phyloP scores from a whole-genome alignment of 2,329 filamentous ascomycete genomes.

The Alternaria longipes region DNA sequence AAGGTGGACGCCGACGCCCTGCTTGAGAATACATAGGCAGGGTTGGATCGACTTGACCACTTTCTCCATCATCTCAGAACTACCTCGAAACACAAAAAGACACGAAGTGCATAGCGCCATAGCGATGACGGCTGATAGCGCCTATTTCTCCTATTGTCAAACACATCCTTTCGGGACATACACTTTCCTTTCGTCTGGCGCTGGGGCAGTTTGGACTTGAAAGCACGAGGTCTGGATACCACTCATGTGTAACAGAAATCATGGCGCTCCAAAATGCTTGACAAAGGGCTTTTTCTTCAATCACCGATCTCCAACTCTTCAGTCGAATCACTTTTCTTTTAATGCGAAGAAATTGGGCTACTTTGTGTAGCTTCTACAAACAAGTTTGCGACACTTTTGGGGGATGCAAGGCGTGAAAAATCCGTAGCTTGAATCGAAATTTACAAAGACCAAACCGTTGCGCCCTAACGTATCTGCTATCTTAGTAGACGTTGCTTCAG shows the following conservation, averaged over 20 bases:
- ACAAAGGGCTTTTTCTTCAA: neutral
- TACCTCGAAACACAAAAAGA: neutral
- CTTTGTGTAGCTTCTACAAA: slow-evolving; percentile 11
- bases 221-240: slow-evolving; percentile 37
- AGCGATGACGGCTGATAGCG: neutral
- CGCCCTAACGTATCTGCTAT: neutral
- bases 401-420: slow-evolving; percentile 1
- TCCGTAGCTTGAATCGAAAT: slow-evolving; percentile 14
- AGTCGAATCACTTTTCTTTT: slow-evolving; percentile 11
- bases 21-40: slow-evolving; percentile 27
- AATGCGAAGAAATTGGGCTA: slow-evolving; percentile 8
- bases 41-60: neutral
- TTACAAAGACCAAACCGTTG: slow-evolving; percentile 4
- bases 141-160: slow-evolving; percentile 30
- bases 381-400: slow-evolving; percentile 5
- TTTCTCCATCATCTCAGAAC: neutral
- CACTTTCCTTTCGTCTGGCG: slow-evolving; percentile 26
- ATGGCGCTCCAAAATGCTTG: slow-evolving; percentile 12
- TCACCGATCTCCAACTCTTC: neutral
- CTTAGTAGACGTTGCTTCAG: neutral
- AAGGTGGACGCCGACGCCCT: slow-evolving; percentile 47
- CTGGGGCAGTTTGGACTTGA: slow-evolving; percentile 24
- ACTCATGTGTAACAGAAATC: slow-evolving; percentile 30
- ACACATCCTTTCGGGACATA: slow-evolving; percentile 19
- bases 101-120: slow-evolving; percentile 1